Evolutionary conservation across 2,329 filamentous ascomycete genomes (phyloP), one percentile per base, ranked within the genome.

Genomic region (Fusarium incarnatum): DNA sequence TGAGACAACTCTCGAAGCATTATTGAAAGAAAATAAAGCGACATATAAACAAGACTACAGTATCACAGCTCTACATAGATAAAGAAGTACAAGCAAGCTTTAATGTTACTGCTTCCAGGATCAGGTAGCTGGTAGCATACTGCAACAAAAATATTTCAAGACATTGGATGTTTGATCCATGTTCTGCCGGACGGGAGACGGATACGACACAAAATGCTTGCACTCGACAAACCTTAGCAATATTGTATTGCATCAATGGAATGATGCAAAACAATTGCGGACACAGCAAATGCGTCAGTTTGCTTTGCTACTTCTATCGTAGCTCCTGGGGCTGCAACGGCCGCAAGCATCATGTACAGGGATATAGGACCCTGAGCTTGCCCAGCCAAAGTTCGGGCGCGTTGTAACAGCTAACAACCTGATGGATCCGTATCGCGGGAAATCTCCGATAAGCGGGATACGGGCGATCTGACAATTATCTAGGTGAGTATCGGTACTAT

Each of bases 401-500:
- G 37, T 18, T 64, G 61, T 27, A 49, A 57, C 58, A 63, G 22
- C 49, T 41, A 52, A 52, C 49, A 52, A 42, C 23, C 25, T 57
- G 27, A 49, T 44, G 37, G 57, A 49, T 58, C 32, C 50, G 32
- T 52, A 52, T 41, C 54, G 30, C 42, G 73, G 72, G 60, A 74
- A 75, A 74, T 75, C 68, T 65, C 72, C 72, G 72, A 74, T 75
- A 73, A 75, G 72, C 66, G 72, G 72, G 60, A 60, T 40, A 49
- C 15, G 54, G 41, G 22, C 42, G 63, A 66, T 66, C 62, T 61
- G 61, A 40, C 15, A 59, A 47, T 37, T 50, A 22, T n/a, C 15
- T 32, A 20, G 22, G 12, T 20, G 23, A 34, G 11, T 25, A 64
- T 37, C 34, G 18, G 34, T 37, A 11, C 34, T 37, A n/a, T 11